phyloP scores from a whole-genome alignment of 1,284 basidiomycete genomes.

The Veloboletus limbatus region DNA sequence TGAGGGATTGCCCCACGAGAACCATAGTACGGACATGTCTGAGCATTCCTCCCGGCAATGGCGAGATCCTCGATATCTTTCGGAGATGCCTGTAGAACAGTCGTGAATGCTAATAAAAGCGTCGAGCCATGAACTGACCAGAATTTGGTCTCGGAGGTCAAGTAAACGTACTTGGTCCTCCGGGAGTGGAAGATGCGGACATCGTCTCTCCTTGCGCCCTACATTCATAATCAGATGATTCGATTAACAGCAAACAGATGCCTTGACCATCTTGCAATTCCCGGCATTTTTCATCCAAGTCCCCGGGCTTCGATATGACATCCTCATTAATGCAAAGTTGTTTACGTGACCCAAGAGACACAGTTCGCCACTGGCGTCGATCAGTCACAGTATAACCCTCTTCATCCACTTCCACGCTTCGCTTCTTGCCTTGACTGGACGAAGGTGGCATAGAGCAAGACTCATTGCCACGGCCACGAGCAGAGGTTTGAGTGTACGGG shows the following conservation, averaged over 20 bases:
- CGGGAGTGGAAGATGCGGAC: conserved; percentile 77
- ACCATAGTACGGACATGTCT: conserved; percentile 93
- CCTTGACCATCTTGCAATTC: conserved; percentile 77
- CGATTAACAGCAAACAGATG: background rate
- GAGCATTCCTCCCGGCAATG: conserved; percentile 57
- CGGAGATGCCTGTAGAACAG: conserved; percentile 64
- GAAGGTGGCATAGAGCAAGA: conserved; percentile 2
- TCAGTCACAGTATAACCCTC: conserved; percentile 25
- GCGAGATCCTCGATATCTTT: conserved; percentile 96
- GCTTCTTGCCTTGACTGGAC: conserved; percentile 18
- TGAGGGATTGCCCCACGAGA: conserved; percentile 84
- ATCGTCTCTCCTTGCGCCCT: conserved; percentile 68
- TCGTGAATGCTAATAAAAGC: conserved; percentile 2
- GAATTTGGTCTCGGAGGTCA: conserved; percentile 86
- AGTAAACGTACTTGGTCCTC: conserved; percentile 72
- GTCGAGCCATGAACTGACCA: conserved; percentile 49
- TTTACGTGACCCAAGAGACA: conserved; percentile 87
- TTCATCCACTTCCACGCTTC: conserved; percentile 23
- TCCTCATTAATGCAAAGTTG: conserved; percentile 93
- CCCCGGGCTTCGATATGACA: conserved; percentile 62
- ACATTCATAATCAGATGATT: conserved; percentile 7
- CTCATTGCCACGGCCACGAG: conserved; percentile 10
- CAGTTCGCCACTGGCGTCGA: conserved; percentile 50
- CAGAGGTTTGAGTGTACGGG: conserved; percentile 4
- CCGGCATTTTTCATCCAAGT: conserved; percentile 90